Conservation (phyloP, 2,329 filamentous ascomycete genomes). For the Pyricularia grisea region DNA sequence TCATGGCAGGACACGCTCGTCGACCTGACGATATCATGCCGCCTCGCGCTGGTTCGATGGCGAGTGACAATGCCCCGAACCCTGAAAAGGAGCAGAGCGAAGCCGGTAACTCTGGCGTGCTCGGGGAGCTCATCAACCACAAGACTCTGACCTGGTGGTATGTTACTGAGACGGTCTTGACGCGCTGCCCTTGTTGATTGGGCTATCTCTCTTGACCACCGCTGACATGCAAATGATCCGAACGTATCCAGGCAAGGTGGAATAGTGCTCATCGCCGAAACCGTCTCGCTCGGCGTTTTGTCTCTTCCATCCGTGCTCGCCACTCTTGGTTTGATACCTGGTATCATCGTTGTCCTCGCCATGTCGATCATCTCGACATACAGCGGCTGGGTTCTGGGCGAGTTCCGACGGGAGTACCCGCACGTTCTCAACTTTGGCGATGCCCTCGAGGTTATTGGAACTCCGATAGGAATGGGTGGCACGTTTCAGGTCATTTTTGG, state of each 20-base stretch:
- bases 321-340: conserved; percentile 60
- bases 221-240: neutral
- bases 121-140: conserved; percentile 3
- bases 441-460: conserved; percentile 47
- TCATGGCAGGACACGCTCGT: neutral
- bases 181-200: neutral
- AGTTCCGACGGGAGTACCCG: conserved; percentile 63
- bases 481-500: conserved; percentile 51
- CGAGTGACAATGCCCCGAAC: neutral
- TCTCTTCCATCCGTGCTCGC: conserved; percentile 70
- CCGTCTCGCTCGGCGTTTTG: conserved; percentile 44
- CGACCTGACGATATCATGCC: neutral
- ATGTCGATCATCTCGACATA: conserved; percentile 60
- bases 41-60: neutral
- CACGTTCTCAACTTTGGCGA: conserved; percentile 59
- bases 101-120: neutral
- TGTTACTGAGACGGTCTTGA: neutral
- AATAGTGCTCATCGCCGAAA: conserved; percentile 32
- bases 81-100: neutral
- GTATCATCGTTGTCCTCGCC: conserved; percentile 62
- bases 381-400: conserved; percentile 43
- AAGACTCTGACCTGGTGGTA: conserved; percentile 4
- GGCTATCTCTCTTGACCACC: neutral
- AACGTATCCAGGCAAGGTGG: conserved; percentile 29
- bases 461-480: conserved; percentile 34